Evolutionary conservation across 1,284 basidiomycete genomes (phyloP).

Genomic region (Dichomitus squalens): DNA sequence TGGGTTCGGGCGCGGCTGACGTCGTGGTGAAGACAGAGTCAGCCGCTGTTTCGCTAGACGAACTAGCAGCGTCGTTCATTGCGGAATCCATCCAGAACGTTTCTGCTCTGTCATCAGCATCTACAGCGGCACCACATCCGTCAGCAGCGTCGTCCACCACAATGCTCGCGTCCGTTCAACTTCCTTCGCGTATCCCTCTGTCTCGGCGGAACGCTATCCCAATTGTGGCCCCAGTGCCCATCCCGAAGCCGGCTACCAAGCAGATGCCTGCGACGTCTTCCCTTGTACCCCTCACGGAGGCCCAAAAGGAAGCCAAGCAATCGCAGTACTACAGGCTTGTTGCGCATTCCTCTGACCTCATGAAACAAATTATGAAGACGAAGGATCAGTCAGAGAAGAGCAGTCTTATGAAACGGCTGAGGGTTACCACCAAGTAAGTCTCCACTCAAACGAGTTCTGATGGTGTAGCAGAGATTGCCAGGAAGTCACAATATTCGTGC

Average conservation of each 20-base stretch:
- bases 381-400: constrained; percentile 66
- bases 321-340: constrained; percentile 64
- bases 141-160: background rate
- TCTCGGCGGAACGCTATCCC: background rate
- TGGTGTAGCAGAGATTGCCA: background rate
- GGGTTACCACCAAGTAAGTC: constrained; percentile 42
- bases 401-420: constrained; percentile 54
- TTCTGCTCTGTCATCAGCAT: background rate
- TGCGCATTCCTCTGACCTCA: constrained; percentile 68
- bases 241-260: background rate
- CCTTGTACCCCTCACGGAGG: background rate
- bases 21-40: constrained; percentile 3
- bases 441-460: background rate
- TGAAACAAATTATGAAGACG: constrained; percentile 57
- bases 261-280: background rate
- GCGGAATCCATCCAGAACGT: constrained; percentile 51
- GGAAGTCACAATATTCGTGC: background rate
- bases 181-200: background rate
- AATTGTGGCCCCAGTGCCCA: background rate
- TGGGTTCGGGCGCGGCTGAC: background rate
- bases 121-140: background rate
- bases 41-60: constrained; percentile 38
- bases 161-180: background rate
- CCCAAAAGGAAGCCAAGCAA: constrained; percentile 45
- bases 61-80: constrained; percentile 56